phyloP scores from a whole-genome alignment of 75 land plant species.

The Pinus tabuliformis region DNA sequence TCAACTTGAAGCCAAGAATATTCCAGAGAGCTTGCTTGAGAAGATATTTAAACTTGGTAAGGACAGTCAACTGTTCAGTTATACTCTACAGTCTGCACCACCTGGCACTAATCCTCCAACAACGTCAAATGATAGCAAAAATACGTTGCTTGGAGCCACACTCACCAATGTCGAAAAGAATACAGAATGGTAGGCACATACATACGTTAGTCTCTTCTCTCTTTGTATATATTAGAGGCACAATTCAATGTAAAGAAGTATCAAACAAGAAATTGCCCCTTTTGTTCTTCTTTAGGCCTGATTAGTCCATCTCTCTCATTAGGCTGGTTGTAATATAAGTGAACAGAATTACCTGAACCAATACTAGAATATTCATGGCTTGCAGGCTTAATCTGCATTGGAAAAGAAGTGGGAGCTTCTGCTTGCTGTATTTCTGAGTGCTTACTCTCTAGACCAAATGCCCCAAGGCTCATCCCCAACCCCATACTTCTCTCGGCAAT shows the following conservation, averaged over 20 bases:
- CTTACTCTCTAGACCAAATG: slow-evolving; percentile 1
- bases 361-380: neutral
- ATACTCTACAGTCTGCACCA: neutral
- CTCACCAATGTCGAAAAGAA: neutral
- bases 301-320: neutral
- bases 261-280: neutral
- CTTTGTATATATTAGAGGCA: neutral
- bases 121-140: neutral
- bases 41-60: neutral
- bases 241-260: neutral
- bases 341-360: neutral
- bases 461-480: neutral
- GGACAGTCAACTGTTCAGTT: neutral
- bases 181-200: neutral
- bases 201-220: neutral
- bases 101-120: neutral
- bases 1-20: neutral
- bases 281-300: slow-evolving; percentile 8
- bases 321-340: neutral
- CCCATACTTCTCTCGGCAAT: slow-evolving; percentile 1
- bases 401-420: neutral
- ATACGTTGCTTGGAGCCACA: neutral
- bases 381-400: slow-evolving; percentile 5
- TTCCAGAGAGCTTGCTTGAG: neutral
- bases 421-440: neutral